Base-by-base conservation (phyloP, 805 yeast genomes). In the Sungouiella thailandica region DNA sequence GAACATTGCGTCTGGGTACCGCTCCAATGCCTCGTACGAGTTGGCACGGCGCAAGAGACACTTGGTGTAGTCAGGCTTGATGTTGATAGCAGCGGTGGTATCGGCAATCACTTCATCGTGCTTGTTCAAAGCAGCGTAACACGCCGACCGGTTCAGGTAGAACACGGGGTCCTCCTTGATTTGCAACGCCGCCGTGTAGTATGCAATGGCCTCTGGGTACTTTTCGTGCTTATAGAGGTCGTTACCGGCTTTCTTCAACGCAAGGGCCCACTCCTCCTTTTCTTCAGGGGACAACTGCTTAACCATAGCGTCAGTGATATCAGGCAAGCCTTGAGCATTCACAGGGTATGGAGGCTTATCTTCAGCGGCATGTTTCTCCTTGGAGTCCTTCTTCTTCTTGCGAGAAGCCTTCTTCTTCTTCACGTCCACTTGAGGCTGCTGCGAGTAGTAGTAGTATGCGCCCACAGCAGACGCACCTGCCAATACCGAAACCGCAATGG, bases 61-160 rank as follows among this genome's bases (percentile, higher is more conserved):
- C 68, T 93, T 93, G 52, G 85, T 68, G 65, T 93, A 90, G 57
- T 83, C 90, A 9, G 95, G 96, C 58, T 87, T 83, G 51, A 90
- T 65, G 50, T 78, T 73, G 51, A 93, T 72, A 18, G 97, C 98
- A 41, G 72, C 74, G 14, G 95, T 77, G 37, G 96, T 83, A 58
- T 88, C 96, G 47, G 78, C 84, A 43, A 93, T 73, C 29, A 89
- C 96, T 57, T 87, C 81, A 49, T 85, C 87, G 56, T 77, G 79
- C 42, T 88, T 76, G 44, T 79, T 76, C 46, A 85, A 68, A 7
- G 94, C 86, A 32, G 89, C 83, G 64, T 84, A 84, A 63, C 96
- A 90, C 12, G 98, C 98, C 18, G 97, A 88, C 63, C 97, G 80
- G 70, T 93, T 93, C 41, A 97, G 87, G 66, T 81, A 90, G 65